Base-by-base conservation (phyloP, 441 rosid species). In the Gossypium lobatum region DNA sequence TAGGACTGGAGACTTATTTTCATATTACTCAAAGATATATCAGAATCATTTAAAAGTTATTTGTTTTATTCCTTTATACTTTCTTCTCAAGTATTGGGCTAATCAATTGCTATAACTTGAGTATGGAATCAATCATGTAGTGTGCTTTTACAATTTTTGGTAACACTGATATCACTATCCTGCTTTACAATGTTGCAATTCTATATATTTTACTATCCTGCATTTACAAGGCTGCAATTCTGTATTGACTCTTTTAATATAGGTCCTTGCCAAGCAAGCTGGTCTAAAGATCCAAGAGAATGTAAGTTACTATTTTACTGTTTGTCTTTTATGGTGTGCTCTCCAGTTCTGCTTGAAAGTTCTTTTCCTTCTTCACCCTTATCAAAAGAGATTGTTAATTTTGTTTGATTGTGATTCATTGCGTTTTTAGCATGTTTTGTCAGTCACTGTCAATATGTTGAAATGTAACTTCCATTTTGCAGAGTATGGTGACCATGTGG, bases 251-350 rank as follows among this genome's bases (percentile, higher is more conserved):
- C 10, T 61, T 28, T 59, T n/a, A 50, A 23, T 58, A 10, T 75
- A 93, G 98, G 98, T 93, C 82, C 89, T 91, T 62, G 82, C 81
- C 80, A 91, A 91, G 94, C 98, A 93, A 88, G 97, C 94, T 77
- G 96, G 97, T 79, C 84, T 91, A 75, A 83, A 86, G 85, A 89
- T 93, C 70, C 96, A 90, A 78, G 90, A 88, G 75, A 80, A 85
- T 81, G 98, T 93, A 85, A 83, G 89, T 78, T 61, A 6, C 42
- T 55, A 14, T 54, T 45, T 25, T 61, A 13, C 67, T 59, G 6
- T 42, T 5, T 16, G 10, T 52, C 55, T 45, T 34, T 0, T 17
- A 9, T 37, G 3, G n/a, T 45, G 10, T 4, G 52, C n/a, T 53
- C n/a, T 31, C 37, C 23, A 13, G 4, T 26, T 26, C 26, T 64